Evolutionary conservation across 1,139 yeast genomes (phyloP), one percentile per base, ranked within the genome.

Genomic region (Lodderomyces theae): DNA sequence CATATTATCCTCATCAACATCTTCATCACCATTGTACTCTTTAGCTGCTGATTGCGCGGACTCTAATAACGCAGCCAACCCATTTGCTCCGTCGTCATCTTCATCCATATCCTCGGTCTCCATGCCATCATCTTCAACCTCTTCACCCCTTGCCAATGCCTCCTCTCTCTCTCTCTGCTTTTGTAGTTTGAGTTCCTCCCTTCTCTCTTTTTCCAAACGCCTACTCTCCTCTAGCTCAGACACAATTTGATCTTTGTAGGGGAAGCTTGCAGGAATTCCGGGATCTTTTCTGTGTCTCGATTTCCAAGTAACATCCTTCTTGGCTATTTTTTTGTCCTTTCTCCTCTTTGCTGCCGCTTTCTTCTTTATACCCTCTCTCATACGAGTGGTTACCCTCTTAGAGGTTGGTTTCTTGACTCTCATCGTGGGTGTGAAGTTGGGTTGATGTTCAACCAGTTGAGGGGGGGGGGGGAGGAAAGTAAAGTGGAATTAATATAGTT

Each of bases 281-380:
- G 90, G 90, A 61, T 89, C 97, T 66, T 86, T 90, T 56, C 80
- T 79, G 44, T 69, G 66, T 59, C 83, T 80, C 26, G 96, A 86
- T 61, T 79, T 88, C 98, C 98, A 92, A 11, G 97, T 90, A 6
- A 80, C 80, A 61, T 90, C 97, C 61, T 80, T 89, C 75, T 92
- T 92, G 25, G 95, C 78, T 16, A 63, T 52, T 66, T 92, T 92
- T 54, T 76, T 79, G 60, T 86, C 86, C 63, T 92, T 92, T 64
- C 95, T 80, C 53, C 84, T 77, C 55, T 90, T 94, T 18, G 97
- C 97, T 35, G 92, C 78, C 3, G 96, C 90, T 69, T 92, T 92
- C 79, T 89, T 92, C 71, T 88, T 86, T 60, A 92, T 88, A 52
- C 97, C 97, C 64, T 89, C 95, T 61, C 90, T 80, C 86, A 90